A percentile compares a stretch with the other conserved stretches of the same genome.
Evolutionary conservation across 148 eudicot genomes (phyloP).

Genomic region (Vaccinium corymbosum): DNA sequence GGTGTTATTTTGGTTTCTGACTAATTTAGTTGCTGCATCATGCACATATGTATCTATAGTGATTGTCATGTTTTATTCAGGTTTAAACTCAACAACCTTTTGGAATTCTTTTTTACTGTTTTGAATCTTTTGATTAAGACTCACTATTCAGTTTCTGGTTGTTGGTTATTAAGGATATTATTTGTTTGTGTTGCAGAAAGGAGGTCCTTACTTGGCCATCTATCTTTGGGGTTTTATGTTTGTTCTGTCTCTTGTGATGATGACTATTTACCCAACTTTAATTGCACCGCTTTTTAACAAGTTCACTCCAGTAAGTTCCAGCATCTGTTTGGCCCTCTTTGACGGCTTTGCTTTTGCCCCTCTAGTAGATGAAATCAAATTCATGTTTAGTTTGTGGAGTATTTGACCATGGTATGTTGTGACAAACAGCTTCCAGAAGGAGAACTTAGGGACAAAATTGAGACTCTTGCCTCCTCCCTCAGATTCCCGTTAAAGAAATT

Average conservation of each 20-base stretch:
- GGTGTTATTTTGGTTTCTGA: not conserved
- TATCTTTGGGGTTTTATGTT: slow-evolving; percentile 99
- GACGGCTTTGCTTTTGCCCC: not conserved
- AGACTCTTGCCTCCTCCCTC: slow-evolving; percentile 84
- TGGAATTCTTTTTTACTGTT: not conserved
- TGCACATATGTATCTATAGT: not conserved
- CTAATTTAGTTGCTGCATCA: not conserved
- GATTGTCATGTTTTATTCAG: not conserved
- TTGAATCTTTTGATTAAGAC: not conserved
- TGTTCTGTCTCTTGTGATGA: slow-evolving; percentile 83
- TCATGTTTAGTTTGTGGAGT: not conserved
- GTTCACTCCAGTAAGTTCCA: slow-evolving; percentile 82
- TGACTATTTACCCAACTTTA: slow-evolving; percentile 84
- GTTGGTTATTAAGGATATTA: not conserved
- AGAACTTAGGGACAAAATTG: slow-evolving; percentile 77
- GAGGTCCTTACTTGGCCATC: slow-evolving; percentile 97
- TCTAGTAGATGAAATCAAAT: slow-evolving; percentile 1
- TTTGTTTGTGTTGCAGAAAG: slow-evolving; percentile 67
- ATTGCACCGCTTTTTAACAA: slow-evolving; percentile 98
- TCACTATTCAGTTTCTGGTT: not conserved
- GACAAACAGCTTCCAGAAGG: slow-evolving; percentile 83
- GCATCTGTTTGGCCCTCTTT: not conserved
- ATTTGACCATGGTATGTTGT: slow-evolving; percentile 17
- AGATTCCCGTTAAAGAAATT: slow-evolving; percentile 89
- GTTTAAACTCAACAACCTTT: not conserved